Base-by-base conservation (phyloP, 2,329 filamentous ascomycete genomes). In the Colletotrichum costaricense region DNA sequence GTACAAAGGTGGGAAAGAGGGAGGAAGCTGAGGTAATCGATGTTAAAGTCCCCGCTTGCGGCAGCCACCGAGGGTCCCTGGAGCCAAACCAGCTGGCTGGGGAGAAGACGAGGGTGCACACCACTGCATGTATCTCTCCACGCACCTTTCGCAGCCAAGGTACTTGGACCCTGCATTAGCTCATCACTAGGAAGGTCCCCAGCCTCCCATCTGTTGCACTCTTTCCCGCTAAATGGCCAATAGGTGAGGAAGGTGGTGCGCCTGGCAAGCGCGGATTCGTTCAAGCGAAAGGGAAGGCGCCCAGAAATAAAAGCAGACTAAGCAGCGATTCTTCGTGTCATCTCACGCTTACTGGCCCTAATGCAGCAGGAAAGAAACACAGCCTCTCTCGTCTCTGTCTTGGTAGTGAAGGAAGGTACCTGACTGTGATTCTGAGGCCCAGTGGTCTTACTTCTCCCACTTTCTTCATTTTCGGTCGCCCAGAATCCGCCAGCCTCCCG, bases 401-500 rank as follows among this genome's bases (percentile, higher is more conserved):
- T 42, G 38, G 2, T 16, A 19, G 38, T 5, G 9, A 35, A 33
- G 26, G 3, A 26, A 26, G 26, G 30, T 33, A 4, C 30, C 9
- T 3, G 8, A 22, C 22, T 22, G n/a, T n/a, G n/a, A n/a, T 19
- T 16, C 38, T 42, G 6, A 3, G 38, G 38, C 38, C 38, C 38
- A 5, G 38, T 42, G 58, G 22, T 30, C 60, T 56, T 49, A 11
- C 19, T 28, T 22, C 11, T 22, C 22, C 24, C 54, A 33, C 19
- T 38, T 12, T 33, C 11, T 56, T 66, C 60, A 65, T 11, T 16
- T 59, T 59, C 16, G 38, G 38, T 42, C 38, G 28, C 46, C 33
- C 9, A 46, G 24, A 24, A 55, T 42, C 38, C 28, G 33, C 67
- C 67, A 69, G 67, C 67, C 67, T 69, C 67, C 58, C 38, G 60